phyloP scores from a whole-genome alignment of 2,329 filamentous ascomycete species.

The Conoideocrella luteorostrata region DNA sequence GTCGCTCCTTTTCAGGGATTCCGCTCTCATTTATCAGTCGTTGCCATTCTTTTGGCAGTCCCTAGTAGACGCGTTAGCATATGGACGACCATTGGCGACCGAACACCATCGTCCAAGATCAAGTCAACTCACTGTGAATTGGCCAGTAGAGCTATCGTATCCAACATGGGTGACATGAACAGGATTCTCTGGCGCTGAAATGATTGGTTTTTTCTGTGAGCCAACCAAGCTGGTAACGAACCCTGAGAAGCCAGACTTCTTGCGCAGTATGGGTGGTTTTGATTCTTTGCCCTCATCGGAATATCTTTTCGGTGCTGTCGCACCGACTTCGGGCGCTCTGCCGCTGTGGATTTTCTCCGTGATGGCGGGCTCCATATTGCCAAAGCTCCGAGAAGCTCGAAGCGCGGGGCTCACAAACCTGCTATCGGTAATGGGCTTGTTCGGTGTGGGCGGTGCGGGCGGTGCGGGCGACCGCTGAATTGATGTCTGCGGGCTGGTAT shows the following conservation, averaged over 20 bases:
- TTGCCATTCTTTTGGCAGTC: constrained; percentile 96
- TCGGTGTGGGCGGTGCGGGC: constrained; percentile 28
- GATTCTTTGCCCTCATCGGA: constrained; percentile 69
- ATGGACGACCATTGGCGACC: too few species aligned
- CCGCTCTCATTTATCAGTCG: constrained; percentile 90
- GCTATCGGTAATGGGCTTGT: constrained; percentile 48
- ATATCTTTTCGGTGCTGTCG: constrained; percentile 59
- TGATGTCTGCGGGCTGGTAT: constrained; percentile 25
- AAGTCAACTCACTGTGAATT: constrained; percentile 72
- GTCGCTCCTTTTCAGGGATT: constrained; percentile 91
- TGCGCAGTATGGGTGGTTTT: constrained; percentile 58
- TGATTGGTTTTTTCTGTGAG: constrained; percentile 83
- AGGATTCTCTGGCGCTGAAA: constrained; percentile 96
- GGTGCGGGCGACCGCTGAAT: constrained; percentile 23
- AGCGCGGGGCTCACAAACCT: constrained; percentile 47
- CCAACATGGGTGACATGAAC: constrained; percentile 97
- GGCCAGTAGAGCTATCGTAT: constrained; percentile 91
- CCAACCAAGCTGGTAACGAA: constrained; percentile 80
- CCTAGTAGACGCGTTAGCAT: constrained; percentile 44
- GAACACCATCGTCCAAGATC: too few species aligned
- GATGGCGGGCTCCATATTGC: constrained; percentile 30
- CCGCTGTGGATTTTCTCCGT: constrained; percentile 29
- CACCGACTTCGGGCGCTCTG: constrained; percentile 33
- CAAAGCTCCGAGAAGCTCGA: constrained; percentile 55
- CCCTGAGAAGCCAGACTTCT: constrained; percentile 83